Evolutionary conservation across 495 filamentous ascomycete species (phyloP).

Genomic region (Niebla homalea): DNA sequence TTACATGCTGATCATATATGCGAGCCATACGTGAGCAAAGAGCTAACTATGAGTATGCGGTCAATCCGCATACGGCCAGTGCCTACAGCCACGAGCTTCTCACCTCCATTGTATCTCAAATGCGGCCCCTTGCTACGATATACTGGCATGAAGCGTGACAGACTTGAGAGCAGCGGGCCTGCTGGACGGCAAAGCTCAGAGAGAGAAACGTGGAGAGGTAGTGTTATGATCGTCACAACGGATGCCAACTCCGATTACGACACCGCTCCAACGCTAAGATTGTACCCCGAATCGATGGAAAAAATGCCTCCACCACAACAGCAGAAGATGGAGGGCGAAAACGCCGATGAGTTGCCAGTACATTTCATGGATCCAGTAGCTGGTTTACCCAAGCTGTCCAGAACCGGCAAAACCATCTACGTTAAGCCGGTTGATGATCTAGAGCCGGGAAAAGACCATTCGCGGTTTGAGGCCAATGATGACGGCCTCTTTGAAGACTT

Average conservation of each 20-base stretch:
- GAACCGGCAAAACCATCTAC: conserved; percentile 67
- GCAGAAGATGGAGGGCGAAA: conserved; percentile 47
- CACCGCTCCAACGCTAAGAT: conserved; percentile 56
- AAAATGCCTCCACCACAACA: conserved; percentile 74
- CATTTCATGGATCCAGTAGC: conserved; percentile 83
- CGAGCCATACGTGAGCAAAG: conserved; percentile 18
- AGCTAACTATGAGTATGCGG: conserved; percentile 25
- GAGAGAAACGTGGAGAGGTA: conserved; percentile 82
- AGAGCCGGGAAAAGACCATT: conserved; percentile 60
- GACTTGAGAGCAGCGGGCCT: conserved; percentile 22
- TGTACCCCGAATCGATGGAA: conserved; percentile 80
- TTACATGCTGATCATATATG: conserved; percentile 16
- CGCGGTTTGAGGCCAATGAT: conserved; percentile 52
- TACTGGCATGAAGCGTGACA: conserved; percentile 50
- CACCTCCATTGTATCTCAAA: conserved; percentile 69
- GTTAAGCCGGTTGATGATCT: conserved; percentile 76
- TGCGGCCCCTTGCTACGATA: conserved; percentile 85
- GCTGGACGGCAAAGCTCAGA: conserved; percentile 25
- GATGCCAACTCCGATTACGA: conserved; percentile 73
- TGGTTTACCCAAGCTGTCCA: conserved; percentile 70
- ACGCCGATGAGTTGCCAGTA: conserved; percentile 46
- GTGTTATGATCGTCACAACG: conserved; percentile 82
- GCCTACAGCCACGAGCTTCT: conserved; percentile 55
- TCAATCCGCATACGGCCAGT: conserved; percentile 23
- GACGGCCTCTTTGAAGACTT: conserved; percentile 63